A percentile compares a stretch with the other conserved stretches of the same genome.
Conservation (phyloP, 108 stramenopile species). For the Stephanodiscus minutulus region DNA sequence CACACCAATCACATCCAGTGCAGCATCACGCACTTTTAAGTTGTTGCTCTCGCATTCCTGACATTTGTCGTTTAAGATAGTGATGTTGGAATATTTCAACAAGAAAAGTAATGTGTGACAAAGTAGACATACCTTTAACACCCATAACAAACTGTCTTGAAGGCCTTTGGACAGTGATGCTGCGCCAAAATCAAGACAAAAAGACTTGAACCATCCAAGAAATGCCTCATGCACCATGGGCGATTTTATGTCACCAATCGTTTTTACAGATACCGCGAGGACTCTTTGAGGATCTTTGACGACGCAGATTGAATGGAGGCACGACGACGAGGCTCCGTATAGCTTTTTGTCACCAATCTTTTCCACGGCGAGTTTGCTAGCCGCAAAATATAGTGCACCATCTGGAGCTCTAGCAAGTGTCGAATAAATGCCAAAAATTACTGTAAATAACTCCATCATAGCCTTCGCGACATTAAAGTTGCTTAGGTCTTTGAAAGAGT, state of each 20-base stretch:
- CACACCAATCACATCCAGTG: constrained; percentile 56
- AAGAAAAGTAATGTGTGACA: background rate
- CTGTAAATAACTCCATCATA: constrained; percentile 62
- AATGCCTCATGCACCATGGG: constrained; percentile 78
- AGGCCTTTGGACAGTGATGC: constrained; percentile 49
- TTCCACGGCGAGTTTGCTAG: constrained; percentile 53
- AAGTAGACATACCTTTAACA: constrained; percentile 48
- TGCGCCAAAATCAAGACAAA: constrained; percentile 77
- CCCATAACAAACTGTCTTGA: constrained; percentile 54
- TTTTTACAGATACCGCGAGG: constrained; percentile 28
- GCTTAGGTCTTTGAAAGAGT: constrained; percentile 73
- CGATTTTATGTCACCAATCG: constrained; percentile 59
- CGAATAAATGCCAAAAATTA: constrained; percentile 55
- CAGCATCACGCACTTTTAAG: constrained; percentile 75
- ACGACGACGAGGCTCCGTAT: constrained; percentile 38
- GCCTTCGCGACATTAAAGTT: constrained; percentile 80
- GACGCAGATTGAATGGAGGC: constrained; percentile 59
- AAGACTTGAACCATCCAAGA: constrained; percentile 55
- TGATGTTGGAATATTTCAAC: background rate
- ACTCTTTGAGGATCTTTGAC: constrained; percentile 60
- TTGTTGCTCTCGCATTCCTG: constrained; percentile 64
- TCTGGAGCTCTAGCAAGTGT: constrained; percentile 31
- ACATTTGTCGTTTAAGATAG: constrained; percentile 4
- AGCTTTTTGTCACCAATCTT: constrained; percentile 86
- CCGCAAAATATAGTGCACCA: constrained; percentile 50